Evolutionary conservation across 306 rosid species (phyloP), one percentile per base, ranked within the genome.

Genomic region (Pyrus pyrifolia): DNA sequence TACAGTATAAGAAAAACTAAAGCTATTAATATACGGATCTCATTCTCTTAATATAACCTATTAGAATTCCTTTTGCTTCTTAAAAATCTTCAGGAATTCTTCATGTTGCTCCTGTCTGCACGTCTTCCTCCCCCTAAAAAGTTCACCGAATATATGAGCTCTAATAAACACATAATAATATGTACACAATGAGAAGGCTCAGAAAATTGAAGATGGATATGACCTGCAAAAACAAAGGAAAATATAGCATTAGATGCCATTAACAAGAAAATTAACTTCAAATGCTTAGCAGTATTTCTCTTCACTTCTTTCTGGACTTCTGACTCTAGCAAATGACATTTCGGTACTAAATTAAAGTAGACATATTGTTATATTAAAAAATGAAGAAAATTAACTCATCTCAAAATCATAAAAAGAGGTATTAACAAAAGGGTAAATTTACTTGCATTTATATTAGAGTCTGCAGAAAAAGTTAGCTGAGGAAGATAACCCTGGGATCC

Each of bases 401-500:
- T 49, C 27, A 23, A 67, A 25, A 23, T 4, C 62, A 33, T 40
- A 58, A 15, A 6, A 44, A 67, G 52, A 38, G 12, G 11, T 57
- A 18, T 46, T 5, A 25, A 17, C 8, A 30, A 5, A 19, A 42
- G 33, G 8, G 45, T 18, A 49, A 10, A 4, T 62, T 8, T 25
- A 44, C 93, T 89, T 85, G 88, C 97, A 42, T 75, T 72, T 25
- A 81, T 74, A 45, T 71, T 81, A 38, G 93, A 90, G 42, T 76
- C 81, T 21, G 90, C 63, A 64, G 76, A 71, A 70, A 84, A 57
- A 66, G 66, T 75, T 73, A 85, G 68, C 73, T 81, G 78, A 2
- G 96, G 90, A 27, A 86, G 91, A 77, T 82, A 67, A 49, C 93
- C 91, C 30, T 89, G 87, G 58, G 87, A 72, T 63, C 93, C 98